Evolutionary conservation across 371 early-diverging fungal genomes (phyloP), one percentile per base, ranked within the genome.

Genomic region (Mucor indicus): DNA sequence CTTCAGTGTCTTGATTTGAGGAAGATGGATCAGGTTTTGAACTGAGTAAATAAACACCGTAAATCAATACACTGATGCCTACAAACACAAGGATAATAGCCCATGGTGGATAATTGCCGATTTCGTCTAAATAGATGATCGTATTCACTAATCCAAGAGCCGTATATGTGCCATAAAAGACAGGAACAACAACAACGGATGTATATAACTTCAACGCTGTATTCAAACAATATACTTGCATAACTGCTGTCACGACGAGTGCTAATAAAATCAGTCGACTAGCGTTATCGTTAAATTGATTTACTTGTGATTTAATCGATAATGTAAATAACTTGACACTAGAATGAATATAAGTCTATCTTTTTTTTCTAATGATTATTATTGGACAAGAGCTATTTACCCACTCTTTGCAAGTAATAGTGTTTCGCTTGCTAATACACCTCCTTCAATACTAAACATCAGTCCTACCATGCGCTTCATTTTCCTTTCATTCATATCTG

Each of bases 211-310:
- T 84, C 1, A 86, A 56, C 9, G 79, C 87, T 10, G 79, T 77
- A 58, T 84, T 86, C 20, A 86, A 57, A 44, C 87, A 86, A 50
- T 81, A 84, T 23, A 86, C 78, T 70, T 85, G 86, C 17, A 82
- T 39, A n/a, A 83, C 55, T 6, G 84, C 84, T 3, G 86, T 81
- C 1, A 81, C 43, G 16, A 81, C 50, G 15, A 84, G 61, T 19
- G 79, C 75, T 32, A 79, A 57, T 6, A 85, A 46, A 31, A 85
- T 78, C 19, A 80, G 79, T 20, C 69, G 76, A 54, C 83, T 82
- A 19, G 77, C 65, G 38, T 66, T 67, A 61, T 82, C 82, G 7
- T 71, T 73, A 48, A 85, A 84, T 50, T 85, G 84, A 56, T 83
- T 82, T 33, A 72, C 53, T 67, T 65, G 50, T 22, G 79, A 72